phyloP scores from a whole-genome alignment of 2,329 filamentous ascomycete species.

The Blastomyces emzantsi region DNA sequence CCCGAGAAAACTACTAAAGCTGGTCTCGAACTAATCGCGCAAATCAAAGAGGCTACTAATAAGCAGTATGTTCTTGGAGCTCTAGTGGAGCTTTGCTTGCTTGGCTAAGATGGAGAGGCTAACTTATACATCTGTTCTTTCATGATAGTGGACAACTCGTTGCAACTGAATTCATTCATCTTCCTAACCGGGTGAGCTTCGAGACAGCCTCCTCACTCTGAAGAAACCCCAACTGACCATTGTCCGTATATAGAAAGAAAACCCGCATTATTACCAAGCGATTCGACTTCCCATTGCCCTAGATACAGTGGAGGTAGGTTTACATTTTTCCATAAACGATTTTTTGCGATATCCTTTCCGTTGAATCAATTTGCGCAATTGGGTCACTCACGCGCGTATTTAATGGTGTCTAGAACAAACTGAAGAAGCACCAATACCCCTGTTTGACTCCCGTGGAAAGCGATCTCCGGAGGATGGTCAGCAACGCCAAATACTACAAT shows the following conservation, averaged over 20 bases:
- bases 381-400: background rate
- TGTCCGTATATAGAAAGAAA: slow-evolving; percentile 36
- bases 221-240: background rate
- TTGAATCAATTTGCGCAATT: background rate
- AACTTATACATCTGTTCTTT: slow-evolving; percentile 1
- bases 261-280: slow-evolving; percentile 67
- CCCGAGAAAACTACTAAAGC: slow-evolving; percentile 15
- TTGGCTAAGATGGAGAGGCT: background rate
- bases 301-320: slow-evolving; percentile 57
- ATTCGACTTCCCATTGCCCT: slow-evolving; percentile 73
- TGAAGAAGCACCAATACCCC: slow-evolving; percentile 59
- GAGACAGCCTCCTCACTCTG: too few relatives aligned
- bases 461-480: slow-evolving; percentile 79
- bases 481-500: slow-evolving; percentile 80
- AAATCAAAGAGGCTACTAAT: slow-evolving; percentile 17
- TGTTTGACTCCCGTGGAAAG: slow-evolving; percentile 68
- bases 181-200: slow-evolving; percentile 48
- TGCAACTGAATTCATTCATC: slow-evolving; percentile 63
- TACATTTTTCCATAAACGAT: background rate
- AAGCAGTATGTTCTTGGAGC: slow-evolving; percentile 14
- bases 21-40: slow-evolving; percentile 15
- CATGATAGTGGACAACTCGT: slow-evolving; percentile 58
- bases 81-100: background rate
- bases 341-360: background rate
- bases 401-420: slow-evolving; percentile 43